phyloP scores from a whole-genome alignment of 495 filamentous ascomycete species.

The Schizothecium vesticola region DNA sequence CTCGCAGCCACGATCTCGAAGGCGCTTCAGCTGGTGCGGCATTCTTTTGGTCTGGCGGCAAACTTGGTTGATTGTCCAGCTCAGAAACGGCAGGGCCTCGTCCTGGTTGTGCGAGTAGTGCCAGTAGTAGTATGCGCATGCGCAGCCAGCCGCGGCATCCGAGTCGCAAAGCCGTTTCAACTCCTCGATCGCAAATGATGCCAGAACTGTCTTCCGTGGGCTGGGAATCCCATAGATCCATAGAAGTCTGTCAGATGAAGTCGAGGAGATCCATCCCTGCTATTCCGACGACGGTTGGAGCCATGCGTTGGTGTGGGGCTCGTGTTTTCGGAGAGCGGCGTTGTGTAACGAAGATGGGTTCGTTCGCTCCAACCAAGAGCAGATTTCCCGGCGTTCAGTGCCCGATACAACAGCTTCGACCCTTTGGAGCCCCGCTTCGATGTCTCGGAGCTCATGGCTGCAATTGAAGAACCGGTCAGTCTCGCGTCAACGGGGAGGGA shows the following conservation, averaged over 20 bases:
- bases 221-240: conserved; percentile 41
- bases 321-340: conserved; percentile 13
- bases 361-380: conserved; percentile 5
- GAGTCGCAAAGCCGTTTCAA: conserved; percentile 3
- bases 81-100: conserved; percentile 24
- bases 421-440: background rate
- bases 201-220: conserved; percentile 38
- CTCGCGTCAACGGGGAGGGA: background rate
- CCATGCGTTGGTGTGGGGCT: conserved; percentile 21
- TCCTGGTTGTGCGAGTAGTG: conserved; percentile 31
- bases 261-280: conserved; percentile 15
- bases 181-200: conserved; percentile 29
- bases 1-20: conserved; percentile 5
- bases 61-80: conserved; percentile 26
- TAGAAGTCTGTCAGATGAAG: conserved; percentile 15
- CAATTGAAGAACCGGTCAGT: background rate
- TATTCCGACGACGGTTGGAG: conserved; percentile 18
- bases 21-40: conserved; percentile 13
- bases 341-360: conserved; percentile 21
- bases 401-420: background rate
- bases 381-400: background rate
- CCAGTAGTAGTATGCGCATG: conserved; percentile 36
- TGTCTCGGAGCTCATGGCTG: background rate
- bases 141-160: conserved; percentile 14
- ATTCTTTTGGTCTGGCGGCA: conserved; percentile 25